Evolutionary conservation across 805 yeast genomes (phyloP), one percentile per base, ranked within the genome.

Genomic region (Yarrowia phangngaensis): DNA sequence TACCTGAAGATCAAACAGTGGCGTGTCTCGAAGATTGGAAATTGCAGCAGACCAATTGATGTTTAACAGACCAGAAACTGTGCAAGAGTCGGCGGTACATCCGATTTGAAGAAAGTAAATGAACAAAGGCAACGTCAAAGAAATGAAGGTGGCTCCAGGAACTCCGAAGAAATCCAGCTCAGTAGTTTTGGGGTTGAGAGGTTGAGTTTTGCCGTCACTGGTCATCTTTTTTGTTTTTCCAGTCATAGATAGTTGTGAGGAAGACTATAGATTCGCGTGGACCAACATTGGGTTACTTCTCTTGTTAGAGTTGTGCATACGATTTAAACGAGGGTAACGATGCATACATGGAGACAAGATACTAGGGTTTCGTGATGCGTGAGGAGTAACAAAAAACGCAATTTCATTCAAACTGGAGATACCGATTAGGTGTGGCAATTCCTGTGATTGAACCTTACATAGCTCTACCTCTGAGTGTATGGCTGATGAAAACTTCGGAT

Each of bases 141-240:
- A 67, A 51, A 90, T 75, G 4, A 70, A 73, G 2, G 78, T 32
- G 0, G 92, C 87, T 4, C 98, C 98, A 0, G 75, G 63, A 4
- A 74, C 64, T 0, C 98, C 98, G 23, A 75, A 73, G 64, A 90
- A 90, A 64, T 90, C 97, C 52, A 70, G 69, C 36, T 79, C 76
- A 4, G 65, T 69, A 1, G 97, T 86, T 36, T 60, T 63, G 4
- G 97, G 97, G 60, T 90, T 90, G 46, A 64, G 56, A 8, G 32
- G 48, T 29, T 20, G 15, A 13, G 20, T n/a, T 11, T 14, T 12
- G 16, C 22, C 28, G 20, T 29, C 35, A n/a, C 14, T n/a, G 22
- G 17, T 29, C 11, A 27, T 22, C 13, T 32, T 41, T 22, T 28
- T 30, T 11, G 20, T 20, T 8, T 27, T 27, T 20, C 32, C 32